phyloP scores from a whole-genome alignment of 306 rosid genomes.

The Luffa acutangula region DNA sequence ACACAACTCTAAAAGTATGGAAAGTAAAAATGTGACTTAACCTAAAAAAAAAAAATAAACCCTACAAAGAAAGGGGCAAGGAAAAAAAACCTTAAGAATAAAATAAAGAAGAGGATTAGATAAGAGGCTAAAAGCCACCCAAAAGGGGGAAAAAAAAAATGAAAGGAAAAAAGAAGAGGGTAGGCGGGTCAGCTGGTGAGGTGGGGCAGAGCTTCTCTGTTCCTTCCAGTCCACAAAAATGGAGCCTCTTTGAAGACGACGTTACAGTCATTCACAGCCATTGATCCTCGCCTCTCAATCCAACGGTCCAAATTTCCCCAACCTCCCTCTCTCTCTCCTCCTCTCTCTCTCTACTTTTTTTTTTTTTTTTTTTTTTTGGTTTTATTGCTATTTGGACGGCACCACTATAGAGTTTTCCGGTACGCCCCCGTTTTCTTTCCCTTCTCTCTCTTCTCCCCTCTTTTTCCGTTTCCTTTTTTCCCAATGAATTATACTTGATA shows the following conservation, averaged over 20 bases:
- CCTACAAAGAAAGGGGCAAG: background rate
- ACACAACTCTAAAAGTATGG: too few species aligned
- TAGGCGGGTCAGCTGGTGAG: conserved; percentile 23
- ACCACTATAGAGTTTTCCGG: conserved; percentile 19
- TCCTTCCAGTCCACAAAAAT: conserved; percentile 22
- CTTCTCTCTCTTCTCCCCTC: background rate
- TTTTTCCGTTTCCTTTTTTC: background rate
- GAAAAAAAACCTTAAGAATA: background rate
- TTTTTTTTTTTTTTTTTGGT: background rate
- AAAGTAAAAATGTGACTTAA: too few species aligned
- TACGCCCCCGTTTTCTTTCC: background rate
- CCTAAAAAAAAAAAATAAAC: background rate
- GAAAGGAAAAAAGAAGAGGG: background rate
- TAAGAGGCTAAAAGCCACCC: conserved; percentile 1
- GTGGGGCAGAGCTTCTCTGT: conserved; percentile 15
- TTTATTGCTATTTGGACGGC: conserved; percentile 39
- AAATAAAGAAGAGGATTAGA: background rate
- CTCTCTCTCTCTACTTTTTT: background rate
- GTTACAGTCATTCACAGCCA: conserved; percentile 23
- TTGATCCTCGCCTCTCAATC: conserved; percentile 23
- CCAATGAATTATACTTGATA: background rate
- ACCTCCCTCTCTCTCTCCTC: background rate
- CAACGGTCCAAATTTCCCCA: conserved; percentile 21
- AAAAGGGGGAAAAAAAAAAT: background rate
- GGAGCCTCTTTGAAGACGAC: conserved; percentile 31